Evolutionary conservation across 352 stramenopile species (phyloP), one percentile per base, ranked within the genome.

Genomic region (Globisporangium sylvaticum): DNA sequence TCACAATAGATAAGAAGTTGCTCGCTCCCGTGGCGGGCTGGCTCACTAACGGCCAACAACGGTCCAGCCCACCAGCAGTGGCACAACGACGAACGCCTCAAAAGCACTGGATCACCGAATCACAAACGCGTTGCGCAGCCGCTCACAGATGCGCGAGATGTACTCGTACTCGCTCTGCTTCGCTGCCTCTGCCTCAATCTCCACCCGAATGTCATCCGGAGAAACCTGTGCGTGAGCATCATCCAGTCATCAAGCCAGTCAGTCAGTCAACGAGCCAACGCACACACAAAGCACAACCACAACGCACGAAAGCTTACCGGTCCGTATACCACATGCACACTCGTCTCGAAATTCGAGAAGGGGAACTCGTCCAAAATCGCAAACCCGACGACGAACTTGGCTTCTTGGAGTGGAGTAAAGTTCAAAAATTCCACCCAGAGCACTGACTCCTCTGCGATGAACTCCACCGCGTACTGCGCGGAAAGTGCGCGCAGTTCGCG

Each of bases 361-460:
- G 84, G 84, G 64, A 83, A 90, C 27, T 71, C 66, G 12, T 77
- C 68, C 24, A 77, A 61, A 9, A 90, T 67, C n/a, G 67, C 75
- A 50, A 88, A 84, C 0, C 84, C 84, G 4, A 92, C 73, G 42
- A 73, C 70, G 62, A 92, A 91, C 70, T 73, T 46, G 63, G 54
- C 8, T 60, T 54, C 46, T 55, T 25, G 53, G 10, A 72, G 72
- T 6, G 83, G 78, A 24, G 66, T 54, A 42, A 90, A 91, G 57
- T 84, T 83, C 31, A 88, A 60, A 55, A 93, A 91, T 55, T 90
- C 79, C 39, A 89, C 68, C 78, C 80, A 90, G 2, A 93, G 67
- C 31, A 74, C 72, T 31, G 71, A 75, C 20, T 76, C 62, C 12
- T 87, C 68, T 37, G 73, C 56, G 50, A 79, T 71, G 53, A 88